Evolutionary conservation across 768 basidiomycete genomes (phyloP).

Genomic region (Phallus indusiatus): DNA sequence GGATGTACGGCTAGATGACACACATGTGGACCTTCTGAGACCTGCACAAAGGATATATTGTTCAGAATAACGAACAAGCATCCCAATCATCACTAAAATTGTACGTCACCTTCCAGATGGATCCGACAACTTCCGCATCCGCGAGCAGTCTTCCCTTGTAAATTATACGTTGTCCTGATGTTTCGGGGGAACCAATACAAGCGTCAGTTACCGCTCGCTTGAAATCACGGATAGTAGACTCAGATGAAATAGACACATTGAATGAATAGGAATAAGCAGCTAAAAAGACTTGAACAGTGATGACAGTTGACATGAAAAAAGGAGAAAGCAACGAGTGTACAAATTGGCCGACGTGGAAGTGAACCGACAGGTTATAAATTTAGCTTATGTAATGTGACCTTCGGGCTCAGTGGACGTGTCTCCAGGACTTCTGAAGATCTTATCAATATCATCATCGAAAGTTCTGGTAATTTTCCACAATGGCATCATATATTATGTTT

Average conservation of each 20-base stretch:
- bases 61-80: constrained; percentile 8
- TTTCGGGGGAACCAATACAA: constrained; percentile 56
- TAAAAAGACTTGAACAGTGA: constrained; percentile 55
- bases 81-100: constrained; percentile 15
- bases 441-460: not conserved
- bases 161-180: constrained; percentile 68
- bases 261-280: constrained; percentile 70
- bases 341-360: constrained; percentile 16
- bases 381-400: constrained; percentile 9
- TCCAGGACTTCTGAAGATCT: not conserved
- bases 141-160: constrained; percentile 61
- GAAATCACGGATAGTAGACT: constrained; percentile 48
- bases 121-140: constrained; percentile 55
- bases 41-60: constrained; percentile 27
- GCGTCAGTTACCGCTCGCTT: constrained; percentile 53
- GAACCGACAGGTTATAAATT: constrained; percentile 15
- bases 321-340: not conserved
- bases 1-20: constrained; percentile 76
- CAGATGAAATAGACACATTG: constrained; percentile 36
- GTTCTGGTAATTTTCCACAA: too few species aligned
- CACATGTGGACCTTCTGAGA: constrained; percentile 44
- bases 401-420: not conserved
- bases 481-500: too few species aligned
- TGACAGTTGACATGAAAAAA: constrained; percentile 18
- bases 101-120: constrained; percentile 55